Conservation (phyloP, 2,329 filamentous ascomycete genomes). For the Geoglossum cookeanum region DNA sequence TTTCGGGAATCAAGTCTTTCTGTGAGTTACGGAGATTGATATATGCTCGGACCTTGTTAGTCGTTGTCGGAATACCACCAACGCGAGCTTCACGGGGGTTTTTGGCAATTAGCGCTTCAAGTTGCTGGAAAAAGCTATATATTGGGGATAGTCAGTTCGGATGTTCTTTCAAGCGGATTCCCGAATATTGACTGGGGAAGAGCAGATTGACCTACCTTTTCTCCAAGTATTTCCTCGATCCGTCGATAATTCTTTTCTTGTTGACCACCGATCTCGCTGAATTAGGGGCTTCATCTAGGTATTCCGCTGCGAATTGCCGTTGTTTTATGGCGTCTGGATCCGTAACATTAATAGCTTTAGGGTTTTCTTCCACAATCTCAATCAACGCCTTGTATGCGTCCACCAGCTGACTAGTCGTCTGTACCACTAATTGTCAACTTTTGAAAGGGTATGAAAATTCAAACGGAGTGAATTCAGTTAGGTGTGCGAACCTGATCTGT, state of each 20-base stretch:
- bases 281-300: conserved; percentile 54
- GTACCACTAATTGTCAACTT: conserved; percentile 9
- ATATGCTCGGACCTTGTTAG: conserved; percentile 85
- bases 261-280: conserved; percentile 45
- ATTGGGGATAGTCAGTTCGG: background rate
- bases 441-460: background rate
- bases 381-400: conserved; percentile 71
- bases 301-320: conserved; percentile 56
- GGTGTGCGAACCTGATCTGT: conserved; percentile 32
- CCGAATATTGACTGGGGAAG: background rate
- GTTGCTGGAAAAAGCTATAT: conserved; percentile 46
- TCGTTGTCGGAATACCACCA: conserved; percentile 69
- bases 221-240: conserved; percentile 65
- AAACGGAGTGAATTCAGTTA: background rate
- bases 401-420: conserved; percentile 53
- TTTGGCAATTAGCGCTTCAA: conserved; percentile 60
- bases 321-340: conserved; percentile 50
- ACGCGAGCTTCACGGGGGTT: conserved; percentile 78
- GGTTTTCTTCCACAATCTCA: conserved; percentile 56
- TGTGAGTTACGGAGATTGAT: conserved; percentile 62
- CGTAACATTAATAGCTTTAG: conserved; percentile 36
- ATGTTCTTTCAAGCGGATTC: background rate
- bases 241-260: conserved; percentile 60
- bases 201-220: conserved; percentile 26
- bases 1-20: conserved; percentile 71